Percentiles rank a stretch among this genome's conserved stretches.
phyloP scores from a whole-genome alignment of 2,329 filamentous ascomycete genomes.

The Trichophyton verrucosum region DNA sequence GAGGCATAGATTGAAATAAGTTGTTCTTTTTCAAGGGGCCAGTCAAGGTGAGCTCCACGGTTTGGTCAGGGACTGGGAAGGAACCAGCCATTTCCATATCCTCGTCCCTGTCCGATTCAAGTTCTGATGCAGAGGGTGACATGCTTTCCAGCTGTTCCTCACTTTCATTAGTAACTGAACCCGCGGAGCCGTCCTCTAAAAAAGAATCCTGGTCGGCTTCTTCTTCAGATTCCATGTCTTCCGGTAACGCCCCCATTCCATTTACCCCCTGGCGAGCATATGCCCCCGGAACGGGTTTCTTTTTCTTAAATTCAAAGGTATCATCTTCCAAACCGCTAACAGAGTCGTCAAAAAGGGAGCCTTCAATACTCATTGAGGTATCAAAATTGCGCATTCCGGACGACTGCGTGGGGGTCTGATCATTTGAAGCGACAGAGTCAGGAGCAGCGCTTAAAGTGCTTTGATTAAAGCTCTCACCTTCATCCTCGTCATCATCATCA shows the following conservation, averaged over 20 bases:
- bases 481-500: conserved; percentile 56
- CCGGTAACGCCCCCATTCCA: conserved; percentile 25
- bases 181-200: conserved; percentile 86
- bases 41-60: conserved; percentile 57
- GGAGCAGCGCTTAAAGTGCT: conserved; percentile 41
- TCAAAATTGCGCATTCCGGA: conserved; percentile 21
- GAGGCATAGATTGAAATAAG: conserved; percentile 11
- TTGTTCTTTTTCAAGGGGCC: conserved; percentile 18
- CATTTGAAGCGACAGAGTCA: conserved; percentile 37
- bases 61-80: conserved; percentile 59
- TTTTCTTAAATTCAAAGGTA: conserved; percentile 45
- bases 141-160: conserved; percentile 10
- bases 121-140: conserved; percentile 42
- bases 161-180: conserved; percentile 46
- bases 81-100: conserved; percentile 77
- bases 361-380: conserved; percentile 31
- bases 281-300: conserved; percentile 56
- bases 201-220: conserved; percentile 55
- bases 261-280: conserved; percentile 56
- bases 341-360: conserved; percentile 28
- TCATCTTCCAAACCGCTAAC: conserved; percentile 39
- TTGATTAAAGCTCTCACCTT: conserved; percentile 36
- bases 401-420: conserved; percentile 18
- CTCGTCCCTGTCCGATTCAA: conserved; percentile 50
- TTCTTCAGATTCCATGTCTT: conserved; percentile 35